A percentile compares a stretch with the other conserved stretches of the same genome.
phyloP scores from a whole-genome alignment of 2,329 filamentous ascomycete genomes.

The Aspergillus fischeri region DNA sequence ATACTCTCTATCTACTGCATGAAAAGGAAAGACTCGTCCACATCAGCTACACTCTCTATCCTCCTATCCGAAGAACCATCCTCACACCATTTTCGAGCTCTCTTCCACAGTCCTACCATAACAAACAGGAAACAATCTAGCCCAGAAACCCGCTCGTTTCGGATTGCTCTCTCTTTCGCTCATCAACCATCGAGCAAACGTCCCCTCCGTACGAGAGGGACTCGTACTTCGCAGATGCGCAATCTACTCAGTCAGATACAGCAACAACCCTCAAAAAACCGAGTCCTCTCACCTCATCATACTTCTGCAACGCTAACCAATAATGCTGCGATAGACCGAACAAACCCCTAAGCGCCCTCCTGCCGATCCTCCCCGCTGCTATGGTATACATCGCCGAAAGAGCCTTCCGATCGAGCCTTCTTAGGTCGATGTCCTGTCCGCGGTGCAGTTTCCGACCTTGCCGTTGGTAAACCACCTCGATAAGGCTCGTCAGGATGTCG shows the following conservation, averaged over 20 bases:
- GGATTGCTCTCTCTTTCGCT: conserved; percentile 20
- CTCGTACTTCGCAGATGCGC: conserved; percentile 27
- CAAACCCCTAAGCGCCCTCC: conserved; percentile 16
- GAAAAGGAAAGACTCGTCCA: background rate
- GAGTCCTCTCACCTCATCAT: conserved; percentile 22
- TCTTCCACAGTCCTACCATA: conserved; percentile 28
- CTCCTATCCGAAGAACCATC: background rate
- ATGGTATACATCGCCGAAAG: conserved; percentile 22
- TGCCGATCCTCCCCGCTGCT: conserved; percentile 23
- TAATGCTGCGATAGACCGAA: conserved; percentile 25
- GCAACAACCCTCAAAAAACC: background rate
- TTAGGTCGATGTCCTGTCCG: conserved; percentile 15
- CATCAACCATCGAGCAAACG: conserved; percentile 31
- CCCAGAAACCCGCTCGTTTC: conserved; percentile 28
- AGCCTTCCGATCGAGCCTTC: conserved; percentile 13
- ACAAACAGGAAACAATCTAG: conserved; percentile 30
- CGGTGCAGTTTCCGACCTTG: conserved; percentile 21
- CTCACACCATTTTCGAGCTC: conserved; percentile 22
- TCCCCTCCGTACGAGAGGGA: conserved; percentile 24
- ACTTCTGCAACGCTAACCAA: conserved; percentile 24
- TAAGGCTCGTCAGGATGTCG: conserved; percentile 32
- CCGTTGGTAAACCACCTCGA: conserved; percentile 26
- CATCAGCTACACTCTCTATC: background rate
- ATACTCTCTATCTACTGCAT: background rate
- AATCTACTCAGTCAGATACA: conserved; percentile 15